Conservation (phyloP, 495 filamentous ascomycete species). For the Xylaria sp. region DNA sequence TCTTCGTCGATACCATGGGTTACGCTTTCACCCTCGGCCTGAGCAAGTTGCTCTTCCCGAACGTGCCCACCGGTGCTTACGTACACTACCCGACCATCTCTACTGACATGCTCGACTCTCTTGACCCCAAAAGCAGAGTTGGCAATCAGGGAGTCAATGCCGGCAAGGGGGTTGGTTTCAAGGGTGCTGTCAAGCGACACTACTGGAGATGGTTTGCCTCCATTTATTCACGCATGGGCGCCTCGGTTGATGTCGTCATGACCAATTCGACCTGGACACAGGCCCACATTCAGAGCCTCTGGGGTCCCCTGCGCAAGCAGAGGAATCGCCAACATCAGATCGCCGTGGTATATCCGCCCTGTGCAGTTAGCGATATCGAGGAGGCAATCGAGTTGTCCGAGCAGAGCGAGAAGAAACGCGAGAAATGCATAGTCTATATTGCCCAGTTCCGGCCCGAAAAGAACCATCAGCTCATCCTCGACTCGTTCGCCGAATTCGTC, state of each 20-base stretch:
- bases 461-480: conserved; percentile 84
- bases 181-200: conserved; percentile 69
- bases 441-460: conserved; percentile 98
- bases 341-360: conserved; percentile 86
- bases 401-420: conserved; percentile 69
- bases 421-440: conserved; percentile 83
- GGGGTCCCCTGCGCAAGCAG: conserved; percentile 65
- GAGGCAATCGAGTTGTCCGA: conserved; percentile 70
- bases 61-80: conserved; percentile 87
- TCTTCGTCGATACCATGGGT: conserved; percentile 98
- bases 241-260: conserved; percentile 89
- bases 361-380: conserved; percentile 83
- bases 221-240: conserved; percentile 81
- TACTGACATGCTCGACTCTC: conserved; percentile 92
- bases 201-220: conserved; percentile 90
- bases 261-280: conserved; percentile 96
- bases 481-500: conserved; percentile 78
- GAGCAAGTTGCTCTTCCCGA: conserved; percentile 80
- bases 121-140: conserved; percentile 64
- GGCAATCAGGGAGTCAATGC: conserved; percentile 83
- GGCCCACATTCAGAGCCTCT: conserved; percentile 78
- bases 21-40: conserved; percentile 90
- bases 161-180: conserved; percentile 72
- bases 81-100: conserved; percentile 99
- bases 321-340: conserved; percentile 54